phyloP scores from a whole-genome alignment of 2,329 filamentous ascomycete genomes.

The Penicillium sp. region DNA sequence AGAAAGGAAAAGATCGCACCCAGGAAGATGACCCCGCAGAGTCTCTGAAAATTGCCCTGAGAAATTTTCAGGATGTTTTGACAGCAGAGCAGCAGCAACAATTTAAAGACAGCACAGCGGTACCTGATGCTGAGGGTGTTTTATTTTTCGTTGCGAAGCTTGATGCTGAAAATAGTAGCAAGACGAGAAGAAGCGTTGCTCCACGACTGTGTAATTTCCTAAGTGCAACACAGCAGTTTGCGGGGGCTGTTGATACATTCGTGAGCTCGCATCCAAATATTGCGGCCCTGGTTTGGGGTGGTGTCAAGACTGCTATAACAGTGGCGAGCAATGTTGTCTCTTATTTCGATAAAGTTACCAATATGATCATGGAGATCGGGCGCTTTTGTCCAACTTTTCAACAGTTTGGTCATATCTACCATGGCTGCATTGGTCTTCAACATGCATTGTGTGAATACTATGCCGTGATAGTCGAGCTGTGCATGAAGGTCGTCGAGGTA shows the following conservation, averaged over 20 bases:
- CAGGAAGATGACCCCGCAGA: background rate
- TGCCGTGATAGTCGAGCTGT: background rate
- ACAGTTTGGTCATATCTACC: slow-evolving; percentile 24
- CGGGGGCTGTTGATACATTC: background rate
- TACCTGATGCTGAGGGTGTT: background rate
- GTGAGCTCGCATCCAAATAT: background rate
- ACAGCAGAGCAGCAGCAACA: background rate
- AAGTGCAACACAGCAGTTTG: background rate
- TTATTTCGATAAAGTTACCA: slow-evolving; percentile 28
- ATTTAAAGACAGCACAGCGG: background rate
- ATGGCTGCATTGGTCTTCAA: background rate
- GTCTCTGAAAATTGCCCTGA: background rate
- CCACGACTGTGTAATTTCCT: background rate
- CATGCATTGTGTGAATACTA: background rate
- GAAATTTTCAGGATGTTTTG: background rate
- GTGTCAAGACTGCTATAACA: slow-evolving; percentile 23
- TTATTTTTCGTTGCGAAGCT: background rate
- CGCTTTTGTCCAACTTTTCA: slow-evolving; percentile 20
- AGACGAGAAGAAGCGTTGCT: background rate
- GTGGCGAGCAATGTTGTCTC: slow-evolving; percentile 18
- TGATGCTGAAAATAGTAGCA: background rate
- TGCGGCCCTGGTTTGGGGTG: slow-evolving; percentile 24
- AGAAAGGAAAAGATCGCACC: background rate
- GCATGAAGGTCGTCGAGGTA: slow-evolving; percentile 1
- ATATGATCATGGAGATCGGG: slow-evolving; percentile 25